Evolutionary conservation across 345 rosid species (phyloP).

Genomic region (Linum trigynum): DNA sequence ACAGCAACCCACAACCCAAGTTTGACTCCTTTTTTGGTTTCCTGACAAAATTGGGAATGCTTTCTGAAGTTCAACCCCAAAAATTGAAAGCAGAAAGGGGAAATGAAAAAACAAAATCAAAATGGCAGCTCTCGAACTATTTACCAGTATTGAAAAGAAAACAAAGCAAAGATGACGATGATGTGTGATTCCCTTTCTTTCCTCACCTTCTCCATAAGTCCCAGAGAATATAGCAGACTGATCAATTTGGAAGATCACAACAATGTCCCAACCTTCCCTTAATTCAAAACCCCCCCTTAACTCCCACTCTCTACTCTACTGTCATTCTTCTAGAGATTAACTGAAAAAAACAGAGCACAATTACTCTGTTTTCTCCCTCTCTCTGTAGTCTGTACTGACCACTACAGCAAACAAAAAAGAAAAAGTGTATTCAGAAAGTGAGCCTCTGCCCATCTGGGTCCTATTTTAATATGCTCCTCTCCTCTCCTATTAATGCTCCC

Average conservation of each 20-base stretch:
- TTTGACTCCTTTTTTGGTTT: no score
- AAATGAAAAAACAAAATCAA: no score
- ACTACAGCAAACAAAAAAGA: not conserved
- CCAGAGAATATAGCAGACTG: constrained; percentile 8
- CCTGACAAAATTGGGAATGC: not conserved
- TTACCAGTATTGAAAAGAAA: not conserved
- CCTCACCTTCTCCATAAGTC: constrained; percentile 5
- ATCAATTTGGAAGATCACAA: not conserved
- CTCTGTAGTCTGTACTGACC: no score
- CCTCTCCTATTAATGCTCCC: not conserved
- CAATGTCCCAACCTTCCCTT: not conserved
- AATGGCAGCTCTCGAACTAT: no score
- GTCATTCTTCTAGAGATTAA: no score
- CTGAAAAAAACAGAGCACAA: no score
- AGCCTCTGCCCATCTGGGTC: constrained; percentile 14
- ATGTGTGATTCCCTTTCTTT: constrained; percentile 16
- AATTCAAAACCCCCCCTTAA: not conserved
- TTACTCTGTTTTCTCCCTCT: no score
- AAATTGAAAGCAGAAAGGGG: not conserved
- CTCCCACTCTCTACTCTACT: not conserved
- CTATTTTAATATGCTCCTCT: constrained; percentile 30
- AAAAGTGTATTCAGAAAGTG: constrained; percentile 1
- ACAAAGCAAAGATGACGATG: not conserved
- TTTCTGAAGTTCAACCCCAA: not conserved
- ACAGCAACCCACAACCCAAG: no score